A percentile compares a stretch with the other conserved stretches of the same genome.
phyloP scores from a whole-genome alignment of 2,329 filamentous ascomycete species.

The Samsoniella hepiali region DNA sequence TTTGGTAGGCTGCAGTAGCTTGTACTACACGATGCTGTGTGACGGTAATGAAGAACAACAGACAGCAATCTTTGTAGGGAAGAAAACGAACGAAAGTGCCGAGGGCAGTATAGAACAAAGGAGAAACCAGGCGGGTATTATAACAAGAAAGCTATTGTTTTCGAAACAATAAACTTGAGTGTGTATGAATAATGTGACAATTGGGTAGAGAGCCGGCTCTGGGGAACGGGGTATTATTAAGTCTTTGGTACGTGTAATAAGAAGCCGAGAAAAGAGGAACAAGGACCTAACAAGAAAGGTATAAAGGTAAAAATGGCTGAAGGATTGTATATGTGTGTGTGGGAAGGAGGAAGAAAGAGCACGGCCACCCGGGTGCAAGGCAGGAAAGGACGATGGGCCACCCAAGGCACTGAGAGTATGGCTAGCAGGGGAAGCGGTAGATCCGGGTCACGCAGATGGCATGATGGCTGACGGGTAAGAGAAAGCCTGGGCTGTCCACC shows the following conservation, averaged over 20 bases:
- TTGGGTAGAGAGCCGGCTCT: constrained; percentile 13
- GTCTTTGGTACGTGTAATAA: neutral
- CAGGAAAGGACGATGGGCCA: constrained; percentile 2
- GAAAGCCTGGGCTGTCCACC: neutral
- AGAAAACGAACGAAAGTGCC: neutral
- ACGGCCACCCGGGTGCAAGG: neutral
- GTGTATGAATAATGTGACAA: constrained; percentile 5
- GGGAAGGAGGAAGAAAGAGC: constrained; percentile 1
- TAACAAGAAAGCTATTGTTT: constrained; percentile 1
- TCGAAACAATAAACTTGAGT: constrained; percentile 5
- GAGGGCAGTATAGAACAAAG: no score
- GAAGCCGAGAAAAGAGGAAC: neutral
- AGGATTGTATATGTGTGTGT: constrained; percentile 16
- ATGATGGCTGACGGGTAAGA: constrained; percentile 2
- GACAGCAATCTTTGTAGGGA: neutral
- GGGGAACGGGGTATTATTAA: constrained; percentile 9
- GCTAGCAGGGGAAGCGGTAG: constrained; percentile 4
- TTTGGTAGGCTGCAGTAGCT: neutral
- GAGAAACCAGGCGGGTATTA: neutral
- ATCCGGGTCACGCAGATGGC: constrained; percentile 10
- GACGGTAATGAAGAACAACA: neutral
- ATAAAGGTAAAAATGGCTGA: neutral
- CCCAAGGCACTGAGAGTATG: neutral
- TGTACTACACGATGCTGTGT: constrained; percentile 5
- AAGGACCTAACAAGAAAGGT: neutral